Evolutionary conservation across 1,139 yeast genomes (phyloP), one percentile per base, ranked within the genome.

Genomic region (Hyphopichia khmerensis): DNA sequence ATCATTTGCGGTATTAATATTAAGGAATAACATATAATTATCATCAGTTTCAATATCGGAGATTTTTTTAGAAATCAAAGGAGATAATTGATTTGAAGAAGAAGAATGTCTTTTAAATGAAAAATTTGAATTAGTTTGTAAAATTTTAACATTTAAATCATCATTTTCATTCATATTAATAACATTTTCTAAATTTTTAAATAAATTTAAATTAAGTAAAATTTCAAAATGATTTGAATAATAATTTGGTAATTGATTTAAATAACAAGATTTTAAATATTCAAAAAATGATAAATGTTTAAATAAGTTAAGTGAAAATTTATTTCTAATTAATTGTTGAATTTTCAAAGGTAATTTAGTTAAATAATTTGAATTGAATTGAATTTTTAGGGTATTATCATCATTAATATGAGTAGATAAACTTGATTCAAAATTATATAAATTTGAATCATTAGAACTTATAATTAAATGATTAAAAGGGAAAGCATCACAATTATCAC

Each of bases 261-360:
- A 64, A 50, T 73, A 73, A 46, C 77, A 73, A 10, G 76, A 69
- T 37, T 64, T 51, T 66, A 69, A 67, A 53, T 73, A 73, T 47
- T 67, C 70, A 48, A 62, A 70, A 30, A 69, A 55, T 36, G 61
- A 57, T 44, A 71, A 59, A 33, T 62, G 56, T 47, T 72, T 69
- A 52, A 68, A 69, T 39, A 69, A 49, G 32, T 64, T 63, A 27
- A 69, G 53, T 11, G 71, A 60, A 36, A 59, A 59, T 36, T 62
- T 59, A 41, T 62, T 64, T 40, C 57, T 51, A n/a, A 73, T 52
- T 39, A 72, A 56, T 41, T 64, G 61, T 49, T 71, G 75, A 27
- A 73, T 55, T 42, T 65, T 65, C 9, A 48, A 46, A 1, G 78
- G 78, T 21, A 73, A 55, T 36, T 57, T 64, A 30, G 61, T 57